Conservation (phyloP, 352 stramenopile species). For the Pythium monospermum region DNA sequence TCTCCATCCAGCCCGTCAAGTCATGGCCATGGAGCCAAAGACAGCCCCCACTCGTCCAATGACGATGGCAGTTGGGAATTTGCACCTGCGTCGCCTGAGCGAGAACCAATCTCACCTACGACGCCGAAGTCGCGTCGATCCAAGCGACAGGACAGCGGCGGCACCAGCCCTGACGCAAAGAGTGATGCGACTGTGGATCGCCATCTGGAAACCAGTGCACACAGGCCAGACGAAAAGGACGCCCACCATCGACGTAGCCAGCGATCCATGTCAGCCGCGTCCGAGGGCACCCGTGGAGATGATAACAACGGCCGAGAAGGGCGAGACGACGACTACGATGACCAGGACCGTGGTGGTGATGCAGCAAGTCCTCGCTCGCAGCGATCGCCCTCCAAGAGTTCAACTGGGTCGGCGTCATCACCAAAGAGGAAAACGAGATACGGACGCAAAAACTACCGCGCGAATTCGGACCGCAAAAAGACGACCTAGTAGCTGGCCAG, state of each 20-base stretch:
- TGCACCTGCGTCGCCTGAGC: slow-evolving; percentile 8
- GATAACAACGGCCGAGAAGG: background rate
- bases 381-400: slow-evolving; percentile 6
- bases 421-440: slow-evolving; percentile 61
- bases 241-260: slow-evolving; percentile 2
- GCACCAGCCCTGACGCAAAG: background rate
- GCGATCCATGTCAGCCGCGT: slow-evolving; percentile 3
- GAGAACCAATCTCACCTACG: background rate
- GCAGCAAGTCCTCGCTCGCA: slow-evolving; percentile 20
- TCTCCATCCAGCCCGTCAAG: background rate
- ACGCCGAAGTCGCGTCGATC: slow-evolving; percentile 1
- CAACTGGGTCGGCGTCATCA: slow-evolving; percentile 17
- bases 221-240: background rate
- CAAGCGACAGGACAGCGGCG: background rate
- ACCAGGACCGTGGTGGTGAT: no score
- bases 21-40: background rate
- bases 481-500: no score
- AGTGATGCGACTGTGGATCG: background rate
- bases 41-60: slow-evolving; percentile 16
- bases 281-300: slow-evolving; percentile 1
- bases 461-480: slow-evolving; percentile 60
- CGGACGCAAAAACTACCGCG: slow-evolving; percentile 72
- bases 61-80: slow-evolving; percentile 17
- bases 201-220: background rate
- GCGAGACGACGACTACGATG: slow-evolving; percentile 11